Conservation (phyloP, 805 yeast genomes). For the Ogataea ganodermae region DNA sequence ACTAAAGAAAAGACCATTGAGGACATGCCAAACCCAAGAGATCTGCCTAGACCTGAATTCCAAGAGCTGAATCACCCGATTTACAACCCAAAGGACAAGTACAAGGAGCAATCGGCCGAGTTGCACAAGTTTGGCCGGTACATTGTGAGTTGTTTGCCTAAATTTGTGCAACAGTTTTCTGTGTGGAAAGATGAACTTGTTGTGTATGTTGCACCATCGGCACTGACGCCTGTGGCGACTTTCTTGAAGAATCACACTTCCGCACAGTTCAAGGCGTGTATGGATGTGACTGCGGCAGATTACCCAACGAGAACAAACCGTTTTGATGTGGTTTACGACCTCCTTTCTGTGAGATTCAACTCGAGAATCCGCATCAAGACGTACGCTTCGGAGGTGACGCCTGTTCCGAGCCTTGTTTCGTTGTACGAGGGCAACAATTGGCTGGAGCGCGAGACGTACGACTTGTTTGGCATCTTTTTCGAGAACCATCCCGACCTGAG, state of each 20-base stretch:
- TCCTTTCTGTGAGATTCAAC: constrained; percentile 79
- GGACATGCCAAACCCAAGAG: constrained; percentile 37
- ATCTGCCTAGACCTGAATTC: constrained; percentile 36
- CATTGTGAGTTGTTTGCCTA: constrained; percentile 76
- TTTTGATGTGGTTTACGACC: constrained; percentile 84
- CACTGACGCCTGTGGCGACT: constrained; percentile 66
- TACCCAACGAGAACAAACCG: constrained; percentile 82
- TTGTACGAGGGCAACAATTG: constrained; percentile 82
- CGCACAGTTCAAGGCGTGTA: constrained; percentile 73
- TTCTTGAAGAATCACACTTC: constrained; percentile 79
- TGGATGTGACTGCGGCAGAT: constrained; percentile 86
- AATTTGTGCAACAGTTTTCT: constrained; percentile 76
- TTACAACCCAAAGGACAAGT: constrained; percentile 77
- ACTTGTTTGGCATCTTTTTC: constrained; percentile 82
- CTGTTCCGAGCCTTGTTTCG: constrained; percentile 78
- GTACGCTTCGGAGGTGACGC: constrained; percentile 77
- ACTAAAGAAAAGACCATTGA: constrained; percentile 16
- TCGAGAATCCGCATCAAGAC: constrained; percentile 88
- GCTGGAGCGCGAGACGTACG: constrained; percentile 90
- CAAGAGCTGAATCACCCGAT: constrained; percentile 46
- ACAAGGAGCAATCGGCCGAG: constrained; percentile 64
- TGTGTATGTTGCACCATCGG: constrained; percentile 72
- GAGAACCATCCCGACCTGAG: constrained; percentile 89
- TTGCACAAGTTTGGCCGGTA: constrained; percentile 82
- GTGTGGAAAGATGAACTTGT: constrained; percentile 92